Evolutionary conservation across 495 filamentous ascomycete species (phyloP).

Genomic region (Penicillium coprophilum): DNA sequence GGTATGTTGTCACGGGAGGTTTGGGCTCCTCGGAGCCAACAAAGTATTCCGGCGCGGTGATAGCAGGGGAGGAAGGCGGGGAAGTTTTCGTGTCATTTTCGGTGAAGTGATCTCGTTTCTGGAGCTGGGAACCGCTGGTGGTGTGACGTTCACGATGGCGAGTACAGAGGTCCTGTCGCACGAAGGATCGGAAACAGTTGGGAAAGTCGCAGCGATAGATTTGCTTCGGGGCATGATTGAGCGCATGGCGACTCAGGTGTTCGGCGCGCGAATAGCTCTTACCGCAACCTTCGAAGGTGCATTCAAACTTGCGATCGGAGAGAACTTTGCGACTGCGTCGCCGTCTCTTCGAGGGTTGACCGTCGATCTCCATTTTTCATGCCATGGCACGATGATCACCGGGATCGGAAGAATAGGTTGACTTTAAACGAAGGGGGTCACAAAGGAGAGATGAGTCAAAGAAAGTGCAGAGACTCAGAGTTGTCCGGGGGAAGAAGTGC

Average conservation of each 20-base stretch:
- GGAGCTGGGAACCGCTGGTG: constrained; percentile 90
- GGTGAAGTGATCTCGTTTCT: constrained; percentile 70
- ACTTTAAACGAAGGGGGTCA: constrained; percentile 13
- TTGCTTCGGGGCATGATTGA: constrained; percentile 91
- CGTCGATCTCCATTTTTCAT: constrained; percentile 29
- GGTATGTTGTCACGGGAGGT: constrained; percentile 23
- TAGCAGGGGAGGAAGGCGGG: constrained; percentile 24
- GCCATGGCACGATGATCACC: constrained; percentile 19
- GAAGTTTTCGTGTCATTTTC: constrained; percentile 26
- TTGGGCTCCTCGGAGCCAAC: constrained; percentile 21
- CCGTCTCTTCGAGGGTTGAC: constrained; percentile 32
- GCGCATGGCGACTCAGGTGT: constrained; percentile 93
- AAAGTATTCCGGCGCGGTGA: constrained; percentile 23
- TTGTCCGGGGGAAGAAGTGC: constrained; percentile 17
- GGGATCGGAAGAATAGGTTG: neutral
- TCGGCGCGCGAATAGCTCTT: constrained; percentile 97
- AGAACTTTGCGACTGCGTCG: constrained; percentile 65
- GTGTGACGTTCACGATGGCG: constrained; percentile 94
- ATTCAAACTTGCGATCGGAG: constrained; percentile 90
- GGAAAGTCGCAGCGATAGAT: constrained; percentile 95
- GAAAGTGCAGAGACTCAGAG: constrained; percentile 6
- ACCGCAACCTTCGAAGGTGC: constrained; percentile 82
- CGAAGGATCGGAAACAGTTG: constrained; percentile 86
- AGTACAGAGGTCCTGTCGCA: constrained; percentile 90
- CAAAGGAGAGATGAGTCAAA: neutral